Base-by-base conservation (phyloP, 768 basidiomycete genomes). In the Artomyces pyxidatus region DNA sequence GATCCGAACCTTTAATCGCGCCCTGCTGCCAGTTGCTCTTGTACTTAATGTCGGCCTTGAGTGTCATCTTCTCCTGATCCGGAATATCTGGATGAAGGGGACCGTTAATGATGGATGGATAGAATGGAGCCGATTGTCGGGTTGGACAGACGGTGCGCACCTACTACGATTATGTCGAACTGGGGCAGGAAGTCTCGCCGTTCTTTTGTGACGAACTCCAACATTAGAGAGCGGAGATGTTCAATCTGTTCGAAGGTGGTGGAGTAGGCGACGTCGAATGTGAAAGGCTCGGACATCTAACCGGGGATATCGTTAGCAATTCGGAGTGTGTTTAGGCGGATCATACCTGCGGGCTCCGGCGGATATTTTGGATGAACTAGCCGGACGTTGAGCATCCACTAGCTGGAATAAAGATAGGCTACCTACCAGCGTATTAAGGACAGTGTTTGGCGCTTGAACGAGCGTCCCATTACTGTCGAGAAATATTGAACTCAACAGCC, bases 21-120 rank as follows among this genome's bases (percentile, higher is more conserved):
- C 79, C 81, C 57, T 86, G 83, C 61, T 93, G 90, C 68, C 79
- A 82, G 61, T 92, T 93, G 56, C 81, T 81, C 71, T 89, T 91
- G 71, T 89, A 93, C 67, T 83, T 88, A 69, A 94, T 93, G 61
- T 86, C 82, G 37, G 84, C 85, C 49, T 76, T 76, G 19, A 91
- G 72, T 0, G 76, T 75, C 75, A 93, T 78, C 64, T 83, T 89
- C 50, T 74, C 74, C 61, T 94, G 91, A 6, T 76, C 85, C 19
- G 88, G 84, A 58, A 90, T 83, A 62, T 90, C 89, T 79, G 63
- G n/a, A n/a, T n/a, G n/a, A n/a, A n/a, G n/a, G n/a, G n/a, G n/a
- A n/a, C n/a, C 50, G 42, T 53, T 40, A 37, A 12, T 17, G 14
- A 17, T 55, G 29, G 64, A 17, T 40, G 19, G 32, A 37, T 14